Percentiles rank a stretch among this genome's conserved stretches.
phyloP scores from a whole-genome alignment of 768 basidiomycete species.

The Fomitopsis serialis region DNA sequence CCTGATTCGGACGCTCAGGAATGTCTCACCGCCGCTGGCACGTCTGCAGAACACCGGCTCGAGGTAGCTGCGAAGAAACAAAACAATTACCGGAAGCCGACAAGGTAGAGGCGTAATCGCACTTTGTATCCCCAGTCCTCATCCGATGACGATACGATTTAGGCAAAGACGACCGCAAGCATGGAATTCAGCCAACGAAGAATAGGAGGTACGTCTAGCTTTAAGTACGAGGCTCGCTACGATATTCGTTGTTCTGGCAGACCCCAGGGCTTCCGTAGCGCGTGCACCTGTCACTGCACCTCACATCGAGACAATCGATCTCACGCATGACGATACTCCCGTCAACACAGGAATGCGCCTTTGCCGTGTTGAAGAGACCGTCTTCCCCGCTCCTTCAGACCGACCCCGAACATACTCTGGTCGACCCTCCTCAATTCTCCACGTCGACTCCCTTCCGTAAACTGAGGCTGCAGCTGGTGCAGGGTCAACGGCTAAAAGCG shows the following conservation, averaged over 20 bases:
- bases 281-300: neutral
- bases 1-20: too few relatives aligned
- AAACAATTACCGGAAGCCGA: too few relatives aligned
- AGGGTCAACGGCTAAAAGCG: neutral
- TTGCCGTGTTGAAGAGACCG: neutral
- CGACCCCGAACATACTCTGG: neutral
- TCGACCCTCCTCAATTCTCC: neutral
- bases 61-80: too few relatives aligned
- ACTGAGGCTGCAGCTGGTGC: neutral
- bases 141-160: too few relatives aligned
- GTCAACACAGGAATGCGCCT: neutral
- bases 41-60: too few relatives aligned
- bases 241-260: neutral
- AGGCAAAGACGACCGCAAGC: too few relatives aligned
- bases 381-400: neutral
- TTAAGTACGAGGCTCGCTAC: neutral
- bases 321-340: slow-evolving; percentile 30
- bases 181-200: too few relatives aligned
- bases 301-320: slow-evolving; percentile 35
- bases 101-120: too few relatives aligned
- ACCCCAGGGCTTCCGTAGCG: neutral
- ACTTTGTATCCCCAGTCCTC: too few relatives aligned
- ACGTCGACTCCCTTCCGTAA: neutral
- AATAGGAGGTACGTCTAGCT: too few relatives aligned
- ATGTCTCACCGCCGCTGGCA: too few relatives aligned